Evolutionary conservation across 2,329 filamentous ascomycete species (phyloP), one percentile per base, ranked within the genome.

Genomic region (Gremmenia infestans): DNA sequence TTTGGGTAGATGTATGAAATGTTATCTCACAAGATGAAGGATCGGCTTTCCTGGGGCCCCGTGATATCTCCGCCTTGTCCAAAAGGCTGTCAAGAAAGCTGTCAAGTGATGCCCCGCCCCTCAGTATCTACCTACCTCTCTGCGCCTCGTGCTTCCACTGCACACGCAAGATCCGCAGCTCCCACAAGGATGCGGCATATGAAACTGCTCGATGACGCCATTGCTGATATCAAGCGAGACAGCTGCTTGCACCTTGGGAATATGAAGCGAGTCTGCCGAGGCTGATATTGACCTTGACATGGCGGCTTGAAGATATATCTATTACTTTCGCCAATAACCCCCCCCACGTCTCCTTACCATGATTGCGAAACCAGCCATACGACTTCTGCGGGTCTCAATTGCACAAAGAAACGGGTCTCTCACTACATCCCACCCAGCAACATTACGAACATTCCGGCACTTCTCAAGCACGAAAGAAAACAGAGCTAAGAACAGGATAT

Each of bases 401-500:
- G 46, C 45, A 5, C 17, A n/a, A 22, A 7, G 14, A 36, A 46
- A 47, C 12, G 19, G 28, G n/a, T 35, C 48, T 15, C 17, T 45
- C n/a, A 45, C 42, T 14, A 19, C 32, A 22, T 37, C 48, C 15
- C 17, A 42, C 14, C 28, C 51, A 12, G 28, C 43, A 19, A 45
- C 28, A 11, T 11, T 32, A 32, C 28, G 28, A 32, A 32, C 28
- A 32, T 9, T 53, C 15, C 59, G 63, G 15, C 50, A 37, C 5
- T 64, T 67, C 51, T 63, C 65, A 3, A 58, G 48, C 53, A 60
- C 62, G 11, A 58, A 57, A 42, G 57, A 58, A 9, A 58, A 62
- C 11, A 57, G 60, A 35, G 70, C 67, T 15, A 67, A 63, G 53
- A 78, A 78, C 59, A 71, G 73, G 53, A 69, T 77, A 39, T 76